Conservation (phyloP, 768 basidiomycete genomes). For the Hirschioporus abietinus region DNA sequence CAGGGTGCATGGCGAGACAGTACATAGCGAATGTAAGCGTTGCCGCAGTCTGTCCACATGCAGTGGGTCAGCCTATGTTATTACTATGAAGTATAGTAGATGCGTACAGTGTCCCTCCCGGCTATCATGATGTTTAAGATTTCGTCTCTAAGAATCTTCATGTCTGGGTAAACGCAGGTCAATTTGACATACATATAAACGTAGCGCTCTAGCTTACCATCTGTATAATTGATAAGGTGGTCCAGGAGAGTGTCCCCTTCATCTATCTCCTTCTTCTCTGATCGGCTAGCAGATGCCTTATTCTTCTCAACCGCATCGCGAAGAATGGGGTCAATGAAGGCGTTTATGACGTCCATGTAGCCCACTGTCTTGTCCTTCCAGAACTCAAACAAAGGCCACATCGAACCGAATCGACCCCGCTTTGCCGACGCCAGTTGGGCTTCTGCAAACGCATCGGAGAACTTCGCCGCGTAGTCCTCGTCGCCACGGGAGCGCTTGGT, state of each 20-base stretch:
- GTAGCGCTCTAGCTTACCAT: constrained; percentile 7
- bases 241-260: constrained; percentile 13
- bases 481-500: constrained; percentile 17
- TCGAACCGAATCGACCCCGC: constrained; percentile 23
- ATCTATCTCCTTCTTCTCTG: constrained; percentile 12
- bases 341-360: constrained; percentile 12
- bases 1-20: constrained; percentile 48
- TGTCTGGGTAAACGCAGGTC: background rate
- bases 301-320: constrained; percentile 12
- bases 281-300: constrained; percentile 18
- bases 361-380: constrained; percentile 15
- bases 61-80: constrained; percentile 33
- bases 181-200: background rate
- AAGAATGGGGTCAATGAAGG: constrained; percentile 15
- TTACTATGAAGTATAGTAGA: background rate
- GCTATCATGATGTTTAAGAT: constrained; percentile 25
- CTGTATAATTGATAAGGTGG: constrained; percentile 12
- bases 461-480: constrained; percentile 31
- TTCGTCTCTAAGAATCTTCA: constrained; percentile 21
- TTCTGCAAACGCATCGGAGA: constrained; percentile 44
- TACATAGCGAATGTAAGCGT: constrained; percentile 50
- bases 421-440: constrained; percentile 38
- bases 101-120: constrained; percentile 14
- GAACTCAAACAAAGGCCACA: constrained; percentile 18
- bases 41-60: constrained; percentile 39